Base-by-base conservation (phyloP, 495 filamentous ascomycete species). In the Penicillium manginii region DNA sequence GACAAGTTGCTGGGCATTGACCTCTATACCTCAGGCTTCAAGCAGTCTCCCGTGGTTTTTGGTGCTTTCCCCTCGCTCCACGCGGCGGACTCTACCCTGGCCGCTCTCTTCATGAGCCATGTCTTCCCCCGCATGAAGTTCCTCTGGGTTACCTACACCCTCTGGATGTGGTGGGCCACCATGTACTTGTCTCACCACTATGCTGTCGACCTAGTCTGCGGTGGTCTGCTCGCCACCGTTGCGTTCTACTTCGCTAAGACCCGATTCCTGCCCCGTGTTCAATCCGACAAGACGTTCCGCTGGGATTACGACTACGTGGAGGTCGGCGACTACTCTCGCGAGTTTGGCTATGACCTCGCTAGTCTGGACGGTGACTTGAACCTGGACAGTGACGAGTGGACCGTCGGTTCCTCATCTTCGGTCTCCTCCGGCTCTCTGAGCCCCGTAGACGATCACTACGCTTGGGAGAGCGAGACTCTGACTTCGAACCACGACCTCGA, bases 101-200 rank as follows among this genome's bases (percentile, higher is more conserved):
- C 96, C 64, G 91, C 91, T 33, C 79, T 96, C n/a, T 97, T 97
- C 79, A 89, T 97, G 83, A 88, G 86, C 71, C 86, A 93, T 66
- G 84, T 91, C 66, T 97, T 97, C 79, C 93, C 93, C 2, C 82
- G 83, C 29, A 76, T 93, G 54, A 84, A 86, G 61, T 85, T 86
- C 35, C 67, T 93, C 23, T 94, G 93, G 75, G 81, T 92, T 47
- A 81, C 80, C 49, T 97, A 97, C 73, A 88, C 86, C 10, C 79
- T 88, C 53, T 97, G 93, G 93, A 87, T 97, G 67, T 96, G 91
- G 89, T 97, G 93, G 93, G 88, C 93, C n/a, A 97, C 93, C 50
- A 94, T 97, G 89, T 96, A 97, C 66, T 84, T 97, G 52, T 93
- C 91, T 43, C 93, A 97, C 73, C 93, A 97, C 73, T 97, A 97